Conservation (phyloP, 352 stramenopile species). For the Phytopythium mirpurense region DNA sequence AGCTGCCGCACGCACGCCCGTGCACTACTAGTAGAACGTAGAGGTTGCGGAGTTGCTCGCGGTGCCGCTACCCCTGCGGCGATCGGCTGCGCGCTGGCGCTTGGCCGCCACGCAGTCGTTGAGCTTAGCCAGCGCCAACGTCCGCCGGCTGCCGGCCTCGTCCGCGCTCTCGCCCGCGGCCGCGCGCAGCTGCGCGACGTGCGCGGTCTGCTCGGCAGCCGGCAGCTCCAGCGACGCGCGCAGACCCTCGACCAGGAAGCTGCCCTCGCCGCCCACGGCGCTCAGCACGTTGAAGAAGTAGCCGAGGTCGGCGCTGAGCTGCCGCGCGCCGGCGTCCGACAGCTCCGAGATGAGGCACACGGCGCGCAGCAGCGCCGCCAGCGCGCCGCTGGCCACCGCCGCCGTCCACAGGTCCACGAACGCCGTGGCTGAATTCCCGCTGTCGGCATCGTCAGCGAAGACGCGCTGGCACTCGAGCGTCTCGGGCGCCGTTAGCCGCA, state of each 20-base stretch:
- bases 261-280: conserved; percentile 53
- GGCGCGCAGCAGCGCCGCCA: conserved; percentile 44
- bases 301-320: conserved; percentile 61
- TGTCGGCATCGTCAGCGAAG: conserved; percentile 19
- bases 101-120: conserved; percentile 33
- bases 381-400: conserved; percentile 52
- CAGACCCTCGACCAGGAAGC: conserved; percentile 50
- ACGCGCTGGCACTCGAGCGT: conserved; percentile 39
- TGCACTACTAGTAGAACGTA: neutral
- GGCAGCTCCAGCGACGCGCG: conserved; percentile 35
- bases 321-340: conserved; percentile 45
- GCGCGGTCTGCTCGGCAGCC: conserved; percentile 20
- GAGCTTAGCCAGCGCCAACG: conserved; percentile 42
- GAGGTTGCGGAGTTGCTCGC: neutral
- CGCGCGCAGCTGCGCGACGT: conserved; percentile 23
- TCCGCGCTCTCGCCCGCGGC: conserved; percentile 13
- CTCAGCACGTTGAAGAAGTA: conserved; percentile 83
- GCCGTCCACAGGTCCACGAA: conserved; percentile 82
- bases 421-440: conserved; percentile 16
- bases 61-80: neutral
- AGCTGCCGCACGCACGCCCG: no score
- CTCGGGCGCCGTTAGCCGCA: conserved; percentile 38
- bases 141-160: neutral
- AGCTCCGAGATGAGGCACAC: conserved; percentile 57
- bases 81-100: conserved; percentile 16